phyloP scores from a whole-genome alignment of 2,329 filamentous ascomycete species.

The Aureobasidium uvarum region DNA sequence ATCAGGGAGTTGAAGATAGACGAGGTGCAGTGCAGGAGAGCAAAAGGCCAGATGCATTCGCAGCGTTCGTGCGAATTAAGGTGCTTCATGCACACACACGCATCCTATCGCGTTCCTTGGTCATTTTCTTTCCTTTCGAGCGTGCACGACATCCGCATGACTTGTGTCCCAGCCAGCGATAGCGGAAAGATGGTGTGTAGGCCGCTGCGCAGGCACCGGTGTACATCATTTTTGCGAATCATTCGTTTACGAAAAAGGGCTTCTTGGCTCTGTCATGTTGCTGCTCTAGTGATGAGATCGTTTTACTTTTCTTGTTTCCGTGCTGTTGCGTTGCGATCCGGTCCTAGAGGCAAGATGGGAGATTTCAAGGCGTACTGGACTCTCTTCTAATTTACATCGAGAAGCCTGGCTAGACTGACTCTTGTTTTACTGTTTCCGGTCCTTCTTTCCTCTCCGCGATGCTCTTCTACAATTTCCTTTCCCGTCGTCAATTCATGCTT shows the following conservation, averaged over 20 bases:
- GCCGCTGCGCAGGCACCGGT: conserved; percentile 22
- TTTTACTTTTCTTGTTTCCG: background rate
- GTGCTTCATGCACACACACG: background rate
- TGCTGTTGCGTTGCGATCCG: background rate
- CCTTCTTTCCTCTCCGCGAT: background rate
- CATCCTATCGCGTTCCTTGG: conserved; percentile 14
- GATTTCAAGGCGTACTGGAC: conserved; percentile 11
- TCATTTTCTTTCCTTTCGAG: conserved; percentile 15
- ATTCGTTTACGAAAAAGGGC: background rate
- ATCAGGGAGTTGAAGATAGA: background rate
- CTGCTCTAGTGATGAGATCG: background rate
- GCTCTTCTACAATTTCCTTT: background rate
- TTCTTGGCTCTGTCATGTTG: background rate
- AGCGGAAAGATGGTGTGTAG: conserved; percentile 16
- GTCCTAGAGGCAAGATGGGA: conserved; percentile 4
- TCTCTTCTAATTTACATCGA: background rate
- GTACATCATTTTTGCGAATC: background rate
- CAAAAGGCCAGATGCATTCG: background rate
- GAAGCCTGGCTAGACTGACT: background rate
- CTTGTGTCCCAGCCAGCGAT: too few species aligned
- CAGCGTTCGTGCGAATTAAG: conserved; percentile 1
- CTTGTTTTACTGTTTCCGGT: background rate
- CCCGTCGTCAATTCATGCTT: conserved; percentile 18
- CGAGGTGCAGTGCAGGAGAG: background rate
- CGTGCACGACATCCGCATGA: too few species aligned